These are phyloP conservation scores for Eucalyptus urophylla DNA, from an alignment of 345 rosid genomes.

Conservation along the genomic window DNA sequence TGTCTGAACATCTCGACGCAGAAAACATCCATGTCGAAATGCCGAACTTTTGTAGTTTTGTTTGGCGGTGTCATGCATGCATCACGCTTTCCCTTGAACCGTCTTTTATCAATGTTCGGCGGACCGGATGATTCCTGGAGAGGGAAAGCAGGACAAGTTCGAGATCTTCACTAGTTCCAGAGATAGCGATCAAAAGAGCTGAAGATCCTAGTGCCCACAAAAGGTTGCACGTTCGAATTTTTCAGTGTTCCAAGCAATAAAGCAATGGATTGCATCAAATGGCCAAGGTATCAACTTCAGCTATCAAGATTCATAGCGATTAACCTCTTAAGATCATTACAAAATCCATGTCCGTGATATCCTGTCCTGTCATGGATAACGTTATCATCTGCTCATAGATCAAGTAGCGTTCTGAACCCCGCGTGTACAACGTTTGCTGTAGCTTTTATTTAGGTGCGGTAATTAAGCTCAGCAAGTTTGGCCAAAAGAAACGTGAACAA, in stretches of 20 bases:
- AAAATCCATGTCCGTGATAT: not conserved
- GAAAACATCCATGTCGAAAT: not conserved
- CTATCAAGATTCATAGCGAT: not conserved
- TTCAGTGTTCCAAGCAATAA: not conserved
- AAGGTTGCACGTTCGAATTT: not conserved
- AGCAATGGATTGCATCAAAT: not conserved
- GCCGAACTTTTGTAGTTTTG: not conserved
- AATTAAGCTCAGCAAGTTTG: not conserved
- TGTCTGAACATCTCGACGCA: not conserved
- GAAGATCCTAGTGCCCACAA: not conserved
- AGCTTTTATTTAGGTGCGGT: not conserved
- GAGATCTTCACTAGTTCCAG: not conserved
- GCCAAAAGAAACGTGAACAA: not conserved
- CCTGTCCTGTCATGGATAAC: not conserved
- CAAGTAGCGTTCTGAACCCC: not conserved
- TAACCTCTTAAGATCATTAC: not conserved
- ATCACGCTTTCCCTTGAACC: not conserved
- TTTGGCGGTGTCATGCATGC: not conserved
- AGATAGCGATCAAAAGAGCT: not conserved
- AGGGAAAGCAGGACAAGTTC: not conserved
- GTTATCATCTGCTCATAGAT: not conserved
- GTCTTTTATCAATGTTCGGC: not conserved
- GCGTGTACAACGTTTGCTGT: not conserved
- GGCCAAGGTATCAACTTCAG: not conserved
- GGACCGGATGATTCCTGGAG: not conserved